Conservation (phyloP, 2,329 filamentous ascomycete species). For the Byssochlamys sp. region DNA sequence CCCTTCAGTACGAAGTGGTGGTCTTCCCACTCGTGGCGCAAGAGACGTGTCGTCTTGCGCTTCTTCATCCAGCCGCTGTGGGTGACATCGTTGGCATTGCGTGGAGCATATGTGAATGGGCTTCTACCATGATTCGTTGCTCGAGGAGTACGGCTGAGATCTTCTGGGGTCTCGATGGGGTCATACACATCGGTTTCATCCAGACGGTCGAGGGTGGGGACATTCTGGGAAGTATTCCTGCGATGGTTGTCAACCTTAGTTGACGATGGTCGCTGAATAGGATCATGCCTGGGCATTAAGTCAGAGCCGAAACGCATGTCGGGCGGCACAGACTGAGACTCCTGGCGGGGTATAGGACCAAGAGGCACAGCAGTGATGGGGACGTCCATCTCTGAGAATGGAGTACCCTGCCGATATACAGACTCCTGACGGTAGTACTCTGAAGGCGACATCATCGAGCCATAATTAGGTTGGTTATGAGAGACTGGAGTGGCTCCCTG, state of each 20-base stretch:
- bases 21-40: slow-evolving; percentile 88
- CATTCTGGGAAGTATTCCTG: slow-evolving; percentile 11
- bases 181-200: slow-evolving; percentile 15
- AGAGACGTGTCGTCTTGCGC: slow-evolving; percentile 76
- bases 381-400: slow-evolving; percentile 82
- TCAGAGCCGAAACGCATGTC: slow-evolving; percentile 69
- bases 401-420: slow-evolving; percentile 59
- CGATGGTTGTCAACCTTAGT: slow-evolving; percentile 32
- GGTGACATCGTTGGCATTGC: slow-evolving; percentile 40
- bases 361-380: slow-evolving; percentile 64
- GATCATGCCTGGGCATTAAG: slow-evolving; percentile 26
- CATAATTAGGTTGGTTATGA: slow-evolving; percentile 36
- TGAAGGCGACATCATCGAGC: slow-evolving; percentile 39
- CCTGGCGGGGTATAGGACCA: slow-evolving; percentile 65
- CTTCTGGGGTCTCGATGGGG: slow-evolving; percentile 25
- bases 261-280: slow-evolving; percentile 37
- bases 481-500: slow-evolving; percentile 32
- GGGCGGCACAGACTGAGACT: slow-evolving; percentile 83
- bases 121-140: slow-evolving; percentile 11
- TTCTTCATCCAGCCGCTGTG: slow-evolving; percentile 90
- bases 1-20: slow-evolving; percentile 79
- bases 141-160: slow-evolving; percentile 15
- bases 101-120: slow-evolving; percentile 8
- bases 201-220: slow-evolving; percentile 10
- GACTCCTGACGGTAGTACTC: slow-evolving; percentile 46